Conservation (phyloP, 2,329 filamentous ascomycete species). For the Dactylellina haptotyla region DNA sequence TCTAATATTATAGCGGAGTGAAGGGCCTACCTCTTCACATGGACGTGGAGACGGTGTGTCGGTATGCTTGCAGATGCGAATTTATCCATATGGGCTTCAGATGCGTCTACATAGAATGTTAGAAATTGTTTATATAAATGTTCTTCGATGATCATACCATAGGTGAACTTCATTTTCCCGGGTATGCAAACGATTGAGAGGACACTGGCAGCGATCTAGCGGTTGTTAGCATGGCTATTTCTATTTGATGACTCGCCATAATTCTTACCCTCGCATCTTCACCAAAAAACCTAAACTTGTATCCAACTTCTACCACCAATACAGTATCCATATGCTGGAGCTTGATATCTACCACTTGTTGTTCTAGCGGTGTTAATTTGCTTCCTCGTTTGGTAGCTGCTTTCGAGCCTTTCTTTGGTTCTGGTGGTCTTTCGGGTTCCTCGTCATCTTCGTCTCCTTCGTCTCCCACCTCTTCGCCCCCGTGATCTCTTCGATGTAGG, state of each 20-base stretch:
- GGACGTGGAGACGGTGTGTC: conserved; percentile 87
- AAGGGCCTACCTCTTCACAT: conserved; percentile 76
- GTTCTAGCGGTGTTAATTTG: conserved; percentile 93
- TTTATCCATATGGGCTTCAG: conserved; percentile 87
- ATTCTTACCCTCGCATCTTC: conserved; percentile 79
- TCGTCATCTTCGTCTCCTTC: conserved; percentile 67
- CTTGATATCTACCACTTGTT: conserved; percentile 94
- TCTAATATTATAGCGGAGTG: too few relatives aligned
- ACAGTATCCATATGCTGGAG: conserved; percentile 87
- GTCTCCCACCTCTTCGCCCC: conserved; percentile 41
- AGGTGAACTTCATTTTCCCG: conserved; percentile 84
- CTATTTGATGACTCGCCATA: not conserved
- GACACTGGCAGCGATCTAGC: conserved; percentile 76
- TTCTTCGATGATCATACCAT: conserved; percentile 67
- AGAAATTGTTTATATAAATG: conserved; percentile 47
- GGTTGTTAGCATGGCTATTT: not conserved
- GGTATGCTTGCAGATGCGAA: conserved; percentile 98
- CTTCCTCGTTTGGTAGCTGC: conserved; percentile 72
- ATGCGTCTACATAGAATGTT: conserved; percentile 69
- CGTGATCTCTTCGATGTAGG: conserved; percentile 58
- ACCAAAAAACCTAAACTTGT: conserved; percentile 97
- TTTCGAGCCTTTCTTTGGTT: conserved; percentile 63
- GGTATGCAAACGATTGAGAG: conserved; percentile 96
- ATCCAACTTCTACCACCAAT: conserved; percentile 92
- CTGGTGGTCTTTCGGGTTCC: conserved; percentile 61